phyloP scores from a whole-genome alignment of 345 rosid genomes.

The Syzygium grande region DNA sequence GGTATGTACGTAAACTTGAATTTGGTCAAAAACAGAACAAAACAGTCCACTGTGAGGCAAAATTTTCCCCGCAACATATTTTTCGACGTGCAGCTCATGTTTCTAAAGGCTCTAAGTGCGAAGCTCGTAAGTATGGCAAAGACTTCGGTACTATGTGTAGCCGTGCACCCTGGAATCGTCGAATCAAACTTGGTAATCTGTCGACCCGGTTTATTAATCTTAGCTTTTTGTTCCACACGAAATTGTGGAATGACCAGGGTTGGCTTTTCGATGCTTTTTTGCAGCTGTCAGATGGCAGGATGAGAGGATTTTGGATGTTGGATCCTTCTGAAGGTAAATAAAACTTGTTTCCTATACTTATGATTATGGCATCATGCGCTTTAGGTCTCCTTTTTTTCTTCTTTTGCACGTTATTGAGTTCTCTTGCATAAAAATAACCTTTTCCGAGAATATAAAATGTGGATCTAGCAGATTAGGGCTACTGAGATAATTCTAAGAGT shows the following conservation, averaged over 20 bases:
- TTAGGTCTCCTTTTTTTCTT: neutral
- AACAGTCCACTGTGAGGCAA: neutral
- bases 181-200: neutral
- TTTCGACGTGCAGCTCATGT: neutral
- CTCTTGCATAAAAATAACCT: neutral
- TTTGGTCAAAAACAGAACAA: neutral
- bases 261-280: neutral
- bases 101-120: neutral
- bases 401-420: neutral
- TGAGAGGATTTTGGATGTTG: slow-evolving; percentile 1
- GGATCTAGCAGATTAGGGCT: neutral
- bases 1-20: neutral
- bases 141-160: neutral
- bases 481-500: neutral
- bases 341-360: neutral
- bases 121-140: neutral
- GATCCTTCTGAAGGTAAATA: neutral
- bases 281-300: neutral
- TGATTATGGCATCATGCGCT: neutral
- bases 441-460: neutral
- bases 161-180: neutral
- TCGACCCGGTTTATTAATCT: neutral
- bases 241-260: neutral
- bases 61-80: neutral
- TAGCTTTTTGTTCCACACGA: neutral